phyloP scores from a whole-genome alignment of 805 yeast species.

The Kregervanrija pseudodelftensis region DNA sequence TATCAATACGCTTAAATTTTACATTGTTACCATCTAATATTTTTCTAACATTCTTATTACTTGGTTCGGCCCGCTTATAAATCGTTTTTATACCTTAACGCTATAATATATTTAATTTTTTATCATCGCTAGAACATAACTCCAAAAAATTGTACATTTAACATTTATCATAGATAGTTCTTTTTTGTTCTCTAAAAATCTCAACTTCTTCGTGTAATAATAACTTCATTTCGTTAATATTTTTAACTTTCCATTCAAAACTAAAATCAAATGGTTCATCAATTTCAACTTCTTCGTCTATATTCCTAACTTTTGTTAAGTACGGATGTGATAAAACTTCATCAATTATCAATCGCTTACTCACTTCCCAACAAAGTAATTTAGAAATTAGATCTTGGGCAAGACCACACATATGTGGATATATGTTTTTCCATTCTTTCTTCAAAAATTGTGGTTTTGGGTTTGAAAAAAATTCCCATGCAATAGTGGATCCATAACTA shows the following conservation, averaged over 20 bases:
- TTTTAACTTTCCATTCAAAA: slow-evolving; percentile 43
- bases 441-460: slow-evolving; percentile 37
- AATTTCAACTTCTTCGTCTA: slow-evolving; percentile 49
- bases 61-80: no score
- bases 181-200: slow-evolving; percentile 34
- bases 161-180: slow-evolving; percentile 5
- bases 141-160: slow-evolving; percentile 1
- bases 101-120: no score
- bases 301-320: slow-evolving; percentile 45
- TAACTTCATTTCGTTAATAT: slow-evolving; percentile 39
- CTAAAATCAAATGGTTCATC: slow-evolving; percentile 52
- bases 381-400: slow-evolving; percentile 48
- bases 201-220: slow-evolving; percentile 48
- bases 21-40: not conserved
- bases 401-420: slow-evolving; percentile 51
- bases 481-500: slow-evolving; percentile 37
- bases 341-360: slow-evolving; percentile 44
- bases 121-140: no score
- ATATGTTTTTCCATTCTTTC: slow-evolving; percentile 44
- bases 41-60: no score
- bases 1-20: slow-evolving; percentile 19
- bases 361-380: slow-evolving; percentile 61
- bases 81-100: no score
- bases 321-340: slow-evolving; percentile 53
- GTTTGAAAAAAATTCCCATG: slow-evolving; percentile 39